Conservation (phyloP, 2,329 filamentous ascomycete species). For the Scytalidium lignicola region DNA sequence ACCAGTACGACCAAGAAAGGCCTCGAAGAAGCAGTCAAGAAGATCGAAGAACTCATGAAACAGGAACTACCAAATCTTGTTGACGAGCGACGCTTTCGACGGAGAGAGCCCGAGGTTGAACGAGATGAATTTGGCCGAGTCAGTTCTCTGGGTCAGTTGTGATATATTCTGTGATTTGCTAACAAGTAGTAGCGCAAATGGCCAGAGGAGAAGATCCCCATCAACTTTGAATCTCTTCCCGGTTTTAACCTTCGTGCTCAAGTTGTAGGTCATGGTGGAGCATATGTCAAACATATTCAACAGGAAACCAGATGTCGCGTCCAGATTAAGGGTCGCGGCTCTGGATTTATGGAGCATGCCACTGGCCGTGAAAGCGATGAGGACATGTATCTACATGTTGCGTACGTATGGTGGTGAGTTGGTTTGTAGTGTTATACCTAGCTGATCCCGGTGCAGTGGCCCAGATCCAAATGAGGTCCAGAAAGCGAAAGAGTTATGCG, state of each 20-base stretch:
- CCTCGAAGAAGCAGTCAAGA: constrained; percentile 79
- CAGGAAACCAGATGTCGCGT: constrained; percentile 92
- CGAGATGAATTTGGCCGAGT: constrained; percentile 88
- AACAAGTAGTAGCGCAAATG: constrained; percentile 73
- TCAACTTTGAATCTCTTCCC: constrained; percentile 82
- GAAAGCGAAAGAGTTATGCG: constrained; percentile 80
- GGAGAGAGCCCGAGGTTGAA: constrained; percentile 77
- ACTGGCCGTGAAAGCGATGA: constrained; percentile 92
- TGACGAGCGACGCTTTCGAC: constrained; percentile 86
- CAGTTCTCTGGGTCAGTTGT: constrained; percentile 29
- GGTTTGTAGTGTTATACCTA: not conserved
- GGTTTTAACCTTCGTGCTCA: constrained; percentile 96
- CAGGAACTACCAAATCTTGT: constrained; percentile 93
- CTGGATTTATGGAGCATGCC: constrained; percentile 84
- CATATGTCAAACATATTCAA: constrained; percentile 98
- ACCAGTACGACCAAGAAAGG: constrained; percentile 89
- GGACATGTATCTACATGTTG: constrained; percentile 93
- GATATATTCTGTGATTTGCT: constrained; percentile 4
- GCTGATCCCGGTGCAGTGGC: constrained; percentile 49
- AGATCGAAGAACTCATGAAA: constrained; percentile 93
- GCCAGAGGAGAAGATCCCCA: constrained; percentile 93
- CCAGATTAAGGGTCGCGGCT: constrained; percentile 95
- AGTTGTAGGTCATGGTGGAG: constrained; percentile 89
- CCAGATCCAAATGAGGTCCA: constrained; percentile 84
- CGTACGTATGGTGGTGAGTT: constrained; percentile 51